phyloP scores from a whole-genome alignment of 768 basidiomycete genomes.

The Pseudohyphozyma bogoriensis region DNA sequence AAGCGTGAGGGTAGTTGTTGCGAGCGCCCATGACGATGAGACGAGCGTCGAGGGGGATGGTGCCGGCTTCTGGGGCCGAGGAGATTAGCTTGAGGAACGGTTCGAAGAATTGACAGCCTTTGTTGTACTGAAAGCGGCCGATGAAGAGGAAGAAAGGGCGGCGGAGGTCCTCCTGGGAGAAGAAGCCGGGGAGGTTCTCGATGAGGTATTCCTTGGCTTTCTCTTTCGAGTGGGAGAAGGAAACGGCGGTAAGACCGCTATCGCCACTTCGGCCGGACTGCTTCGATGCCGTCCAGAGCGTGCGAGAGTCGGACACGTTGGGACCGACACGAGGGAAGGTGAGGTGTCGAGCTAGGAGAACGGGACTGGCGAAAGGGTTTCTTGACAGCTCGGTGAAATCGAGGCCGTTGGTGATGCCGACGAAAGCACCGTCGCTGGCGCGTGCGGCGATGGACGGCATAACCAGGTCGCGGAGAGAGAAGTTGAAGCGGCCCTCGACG shows the following conservation, averaged over 20 bases:
- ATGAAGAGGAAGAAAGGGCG: slow-evolving; percentile 16
- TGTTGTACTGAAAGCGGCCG: slow-evolving; percentile 23
- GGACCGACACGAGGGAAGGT: slow-evolving; percentile 12
- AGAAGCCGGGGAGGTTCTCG: neutral
- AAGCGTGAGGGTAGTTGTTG: slow-evolving; percentile 14
- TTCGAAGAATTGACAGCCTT: slow-evolving; percentile 13
- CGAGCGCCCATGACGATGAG: slow-evolving; percentile 16
- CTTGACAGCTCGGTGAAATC: slow-evolving; percentile 4
- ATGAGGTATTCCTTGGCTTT: slow-evolving; percentile 6
- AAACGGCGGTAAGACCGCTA: neutral
- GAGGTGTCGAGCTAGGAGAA: slow-evolving; percentile 2
- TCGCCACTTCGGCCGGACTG: neutral
- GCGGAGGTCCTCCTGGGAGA: neutral
- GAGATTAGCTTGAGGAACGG: slow-evolving; percentile 9
- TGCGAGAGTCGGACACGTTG: neutral
- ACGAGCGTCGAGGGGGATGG: neutral
- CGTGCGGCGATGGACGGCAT: slow-evolving; percentile 8
- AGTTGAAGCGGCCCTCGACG: slow-evolving; percentile 8
- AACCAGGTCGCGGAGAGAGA: slow-evolving; percentile 17
- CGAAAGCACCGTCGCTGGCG: neutral
- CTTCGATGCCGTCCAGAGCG: neutral
- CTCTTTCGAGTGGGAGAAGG: slow-evolving; percentile 1
- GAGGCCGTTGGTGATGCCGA: slow-evolving; percentile 18
- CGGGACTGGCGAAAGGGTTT: slow-evolving; percentile 6
- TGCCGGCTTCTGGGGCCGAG: neutral